phyloP scores from a whole-genome alignment of 257 asterid species.

The Jacaranda copaia region DNA sequence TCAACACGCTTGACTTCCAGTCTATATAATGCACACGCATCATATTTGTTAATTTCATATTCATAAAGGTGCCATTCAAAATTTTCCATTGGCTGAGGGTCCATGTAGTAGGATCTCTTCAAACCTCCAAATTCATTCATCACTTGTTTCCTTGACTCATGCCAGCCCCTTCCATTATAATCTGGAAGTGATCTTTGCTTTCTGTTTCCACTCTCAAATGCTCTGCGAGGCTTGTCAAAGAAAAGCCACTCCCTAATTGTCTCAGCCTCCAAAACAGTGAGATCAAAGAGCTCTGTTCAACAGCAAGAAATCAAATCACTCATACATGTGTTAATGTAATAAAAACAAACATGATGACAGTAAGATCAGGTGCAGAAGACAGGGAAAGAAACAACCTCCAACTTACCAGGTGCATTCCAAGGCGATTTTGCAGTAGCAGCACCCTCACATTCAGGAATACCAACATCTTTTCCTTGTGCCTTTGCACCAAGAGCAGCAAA shows the following conservation, averaged over 20 bases:
- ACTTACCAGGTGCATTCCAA: conserved; percentile 95
- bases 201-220: conserved; percentile 97
- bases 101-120: conserved; percentile 99
- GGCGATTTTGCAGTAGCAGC: conserved; percentile 99
- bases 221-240: conserved; percentile 96
- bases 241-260: conserved; percentile 95
- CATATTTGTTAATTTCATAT: conserved; percentile 77
- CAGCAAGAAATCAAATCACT: conserved; percentile 28
- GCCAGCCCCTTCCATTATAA: conserved; percentile 98
- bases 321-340: conserved; percentile 2
- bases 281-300: conserved; percentile 85
- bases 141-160: conserved; percentile 94
- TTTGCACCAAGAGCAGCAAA: conserved; percentile 91
- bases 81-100: conserved; percentile 90
- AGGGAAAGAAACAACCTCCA: conserved; percentile 8
- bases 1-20: conserved; percentile 79
- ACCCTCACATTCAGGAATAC: conserved; percentile 95
- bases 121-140: conserved; percentile 85
- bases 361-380: neutral
- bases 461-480: conserved; percentile 85
- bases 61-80: conserved; percentile 95
- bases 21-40: conserved; percentile 81
- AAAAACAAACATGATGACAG: neutral
- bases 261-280: conserved; percentile 77
- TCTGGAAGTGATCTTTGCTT: conserved; percentile 97